Conservation (phyloP, 768 basidiomycete genomes). For the Butyriboletus loyo region DNA sequence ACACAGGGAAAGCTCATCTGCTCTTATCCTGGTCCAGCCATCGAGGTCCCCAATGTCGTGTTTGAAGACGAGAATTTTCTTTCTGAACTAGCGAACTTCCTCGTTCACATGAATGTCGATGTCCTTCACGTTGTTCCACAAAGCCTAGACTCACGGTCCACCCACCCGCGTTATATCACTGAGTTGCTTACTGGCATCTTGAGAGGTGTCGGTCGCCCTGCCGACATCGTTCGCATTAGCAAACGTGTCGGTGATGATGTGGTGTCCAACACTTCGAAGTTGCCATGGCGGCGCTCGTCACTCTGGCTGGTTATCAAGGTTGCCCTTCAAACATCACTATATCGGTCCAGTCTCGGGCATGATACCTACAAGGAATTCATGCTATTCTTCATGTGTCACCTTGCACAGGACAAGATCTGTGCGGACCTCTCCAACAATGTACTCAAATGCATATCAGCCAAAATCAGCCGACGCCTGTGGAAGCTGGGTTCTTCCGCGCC, state of each 20-base stretch:
- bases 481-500: constrained; percentile 26
- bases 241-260: constrained; percentile 29
- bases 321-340: constrained; percentile 31
- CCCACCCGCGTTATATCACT: constrained; percentile 48
- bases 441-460: constrained; percentile 28
- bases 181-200: constrained; percentile 48
- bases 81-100: constrained; percentile 36
- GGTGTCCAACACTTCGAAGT: constrained; percentile 14
- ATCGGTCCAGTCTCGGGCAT: not conserved
- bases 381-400: constrained; percentile 35
- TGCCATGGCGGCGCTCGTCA: constrained; percentile 37
- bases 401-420: not conserved
- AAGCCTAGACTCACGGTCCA: constrained; percentile 39
- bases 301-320: constrained; percentile 37
- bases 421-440: constrained; percentile 23
- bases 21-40: constrained; percentile 45
- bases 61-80: constrained; percentile 32
- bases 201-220: constrained; percentile 34
- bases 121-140: constrained; percentile 16
- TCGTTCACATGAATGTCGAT: constrained; percentile 16
- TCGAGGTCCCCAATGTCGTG: constrained; percentile 31
- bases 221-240: constrained; percentile 11
- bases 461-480: constrained; percentile 23
- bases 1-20: constrained; percentile 42
- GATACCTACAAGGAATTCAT: constrained; percentile 48